Evolutionary conservation across 169 alveolate genomes (phyloP), one percentile per base, ranked within the genome.

Genomic region (Eimeria necatrix): DNA sequence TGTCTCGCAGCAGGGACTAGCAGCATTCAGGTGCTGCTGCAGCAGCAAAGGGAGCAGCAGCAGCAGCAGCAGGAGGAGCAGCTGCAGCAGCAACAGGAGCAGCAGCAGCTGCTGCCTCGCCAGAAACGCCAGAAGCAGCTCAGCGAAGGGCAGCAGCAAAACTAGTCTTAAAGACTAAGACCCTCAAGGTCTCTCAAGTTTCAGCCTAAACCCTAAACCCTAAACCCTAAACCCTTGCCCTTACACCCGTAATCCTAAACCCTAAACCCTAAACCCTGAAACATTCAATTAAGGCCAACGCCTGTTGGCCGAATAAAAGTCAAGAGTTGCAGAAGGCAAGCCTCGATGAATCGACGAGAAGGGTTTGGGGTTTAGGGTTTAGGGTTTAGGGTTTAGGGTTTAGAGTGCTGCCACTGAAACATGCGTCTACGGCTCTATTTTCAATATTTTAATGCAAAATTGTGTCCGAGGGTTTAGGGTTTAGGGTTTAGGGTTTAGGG

Each of bases 311-410:
- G 41, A 32, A 32, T 32, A 2, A 32, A 32, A 2, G 41, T 32
- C 41, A 32, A 32, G 41, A 32, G 41, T 32, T 32, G 41, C 41
- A 32, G 41, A 32, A 0, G 41, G 41, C 41, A 2, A 32, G 41
- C 41, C 2, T 32, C 41, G 41, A 32, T 32, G 41, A 32, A 32
- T 32, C 41, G 41, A 32, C 41, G 41, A 0, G 41, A 22, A 68
- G 78, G 78, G 78, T 68, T 68, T 68, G n/a, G 78, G 78, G 78
- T 68, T 68, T 68, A 68, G 78, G 78, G 73, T 61, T 61, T 61
- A 61, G 73, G 73, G 73, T 61, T 61, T 61, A 61, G 73, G 73
- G 73, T 61, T 61, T 61, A 61, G 73, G 1, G 78, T 22, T 68
- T 68, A 9, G 78, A 9, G 46, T 68, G n/a, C 26, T 4, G 48